Percentiles rank a stretch among this genome's conserved stretches.
Evolutionary conservation across 1,284 basidiomycete species (phyloP).

Genomic region (Microbotryum lychnidis-dioicae): DNA sequence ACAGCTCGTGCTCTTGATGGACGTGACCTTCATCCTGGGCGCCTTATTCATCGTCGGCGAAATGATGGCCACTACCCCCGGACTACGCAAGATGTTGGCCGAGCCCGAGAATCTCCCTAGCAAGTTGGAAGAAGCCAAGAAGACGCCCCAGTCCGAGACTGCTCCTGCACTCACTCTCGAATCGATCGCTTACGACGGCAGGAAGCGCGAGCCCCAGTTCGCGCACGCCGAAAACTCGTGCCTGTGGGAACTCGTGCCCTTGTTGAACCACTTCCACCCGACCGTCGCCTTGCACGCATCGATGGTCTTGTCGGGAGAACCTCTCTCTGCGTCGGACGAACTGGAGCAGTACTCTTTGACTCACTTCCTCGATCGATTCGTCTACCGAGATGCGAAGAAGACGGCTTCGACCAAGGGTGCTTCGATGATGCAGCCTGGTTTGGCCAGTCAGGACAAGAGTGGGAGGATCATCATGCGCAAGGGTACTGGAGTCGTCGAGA

Average conservation of each 20-base stretch:
- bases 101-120: constrained; percentile 40
- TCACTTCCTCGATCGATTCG: constrained; percentile 80
- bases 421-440: constrained; percentile 92
- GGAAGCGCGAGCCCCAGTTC: constrained; percentile 84
- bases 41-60: constrained; percentile 57
- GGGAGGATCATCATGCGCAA: constrained; percentile 60
- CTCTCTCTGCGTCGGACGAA: constrained; percentile 71
- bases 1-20: constrained; percentile 70
- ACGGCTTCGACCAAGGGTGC: constrained; percentile 57
- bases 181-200: constrained; percentile 58
- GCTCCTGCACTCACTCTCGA: constrained; percentile 13
- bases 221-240: constrained; percentile 74
- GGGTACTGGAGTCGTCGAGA: constrained; percentile 51
- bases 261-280: constrained; percentile 84
- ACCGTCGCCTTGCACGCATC: constrained; percentile 77
- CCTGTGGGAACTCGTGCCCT: constrained; percentile 82
- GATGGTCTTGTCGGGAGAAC: constrained; percentile 61
- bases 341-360: constrained; percentile 86
- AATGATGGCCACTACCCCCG: constrained; percentile 61
- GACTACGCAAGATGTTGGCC: constrained; percentile 60
- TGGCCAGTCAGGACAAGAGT: constrained; percentile 51
- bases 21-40: constrained; percentile 79
- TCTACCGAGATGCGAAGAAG: constrained; percentile 96
- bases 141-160: constrained; percentile 18
- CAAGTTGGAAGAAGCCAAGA: constrained; percentile 29